phyloP scores from a whole-genome alignment of 2,329 filamentous ascomycete species.

The Xylaria sp. region DNA sequence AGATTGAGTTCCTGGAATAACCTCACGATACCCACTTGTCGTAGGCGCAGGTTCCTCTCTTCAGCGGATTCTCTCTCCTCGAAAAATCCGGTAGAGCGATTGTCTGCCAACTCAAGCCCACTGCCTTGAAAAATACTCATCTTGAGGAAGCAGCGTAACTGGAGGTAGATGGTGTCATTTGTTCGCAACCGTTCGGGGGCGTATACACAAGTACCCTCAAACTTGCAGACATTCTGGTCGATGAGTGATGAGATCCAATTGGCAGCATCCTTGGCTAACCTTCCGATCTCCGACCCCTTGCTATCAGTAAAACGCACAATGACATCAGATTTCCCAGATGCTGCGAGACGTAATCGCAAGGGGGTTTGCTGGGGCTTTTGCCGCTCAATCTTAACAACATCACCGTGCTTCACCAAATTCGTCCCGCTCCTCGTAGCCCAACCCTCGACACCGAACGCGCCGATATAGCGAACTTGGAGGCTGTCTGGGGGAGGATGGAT shows the following conservation, averaged over 20 bases:
- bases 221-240: constrained; percentile 87
- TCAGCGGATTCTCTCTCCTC: constrained; percentile 87
- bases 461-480: constrained; percentile 75
- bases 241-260: constrained; percentile 92
- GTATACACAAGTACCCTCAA: constrained; percentile 89
- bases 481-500: constrained; percentile 42
- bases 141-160: constrained; percentile 81
- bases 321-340: constrained; percentile 78
- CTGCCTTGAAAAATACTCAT: constrained; percentile 75
- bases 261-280: constrained; percentile 86
- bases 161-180: constrained; percentile 94
- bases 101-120: constrained; percentile 71
- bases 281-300: constrained; percentile 82
- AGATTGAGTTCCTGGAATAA: constrained; percentile 91
- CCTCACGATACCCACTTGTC: constrained; percentile 88
- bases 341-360: constrained; percentile 57
- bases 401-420: constrained; percentile 80
- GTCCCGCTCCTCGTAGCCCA: constrained; percentile 90
- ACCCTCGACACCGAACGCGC: constrained; percentile 88
- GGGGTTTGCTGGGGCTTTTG: constrained; percentile 75
- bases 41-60: constrained; percentile 82
- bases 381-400: constrained; percentile 86
- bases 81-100: constrained; percentile 78
- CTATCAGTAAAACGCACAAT: constrained; percentile 90
- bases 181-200: constrained; percentile 85